phyloP scores from a whole-genome alignment of 345 rosid genomes.

The Rhizophora apiculata region DNA sequence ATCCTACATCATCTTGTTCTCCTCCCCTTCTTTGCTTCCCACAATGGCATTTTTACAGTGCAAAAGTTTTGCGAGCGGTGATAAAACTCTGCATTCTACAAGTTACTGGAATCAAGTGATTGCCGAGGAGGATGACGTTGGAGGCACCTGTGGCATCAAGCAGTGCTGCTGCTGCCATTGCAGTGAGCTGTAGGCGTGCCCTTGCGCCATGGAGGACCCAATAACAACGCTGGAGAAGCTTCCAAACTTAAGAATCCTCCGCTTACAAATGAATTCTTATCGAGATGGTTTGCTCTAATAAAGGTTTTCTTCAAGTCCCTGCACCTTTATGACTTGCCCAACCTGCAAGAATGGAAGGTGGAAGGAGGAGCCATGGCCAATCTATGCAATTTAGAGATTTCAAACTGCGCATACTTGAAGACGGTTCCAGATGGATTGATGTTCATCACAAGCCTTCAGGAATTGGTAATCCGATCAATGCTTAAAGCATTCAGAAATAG shows the following conservation, averaged over 20 bases:
- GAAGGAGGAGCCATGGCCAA: conserved; percentile 39
- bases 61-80: too few species aligned
- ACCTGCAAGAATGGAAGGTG: conserved; percentile 33
- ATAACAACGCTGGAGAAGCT: conserved; percentile 45
- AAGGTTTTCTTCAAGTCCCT: conserved; percentile 31
- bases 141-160: conserved; percentile 47
- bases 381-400: conserved; percentile 33
- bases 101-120: conserved; percentile 47
- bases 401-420: conserved; percentile 15
- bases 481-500: conserved; percentile 36
- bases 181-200: conserved; percentile 15
- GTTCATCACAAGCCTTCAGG: conserved; percentile 19
- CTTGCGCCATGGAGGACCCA: conserved; percentile 32
- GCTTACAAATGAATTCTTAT: conserved; percentile 21
- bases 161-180: conserved; percentile 62
- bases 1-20: too few species aligned
- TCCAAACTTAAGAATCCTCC: conserved; percentile 28
- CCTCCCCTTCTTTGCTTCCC: not conserved
- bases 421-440: conserved; percentile 24
- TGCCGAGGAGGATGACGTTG: conserved; percentile 37
- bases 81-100: too few species aligned
- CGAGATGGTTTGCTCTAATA: conserved; percentile 25
- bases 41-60: too few species aligned
- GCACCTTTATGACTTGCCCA: conserved; percentile 1
- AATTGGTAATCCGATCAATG: conserved; percentile 43